phyloP scores from a whole-genome alignment of 2,329 filamentous ascomycete species.

The Nemania sp. region DNA sequence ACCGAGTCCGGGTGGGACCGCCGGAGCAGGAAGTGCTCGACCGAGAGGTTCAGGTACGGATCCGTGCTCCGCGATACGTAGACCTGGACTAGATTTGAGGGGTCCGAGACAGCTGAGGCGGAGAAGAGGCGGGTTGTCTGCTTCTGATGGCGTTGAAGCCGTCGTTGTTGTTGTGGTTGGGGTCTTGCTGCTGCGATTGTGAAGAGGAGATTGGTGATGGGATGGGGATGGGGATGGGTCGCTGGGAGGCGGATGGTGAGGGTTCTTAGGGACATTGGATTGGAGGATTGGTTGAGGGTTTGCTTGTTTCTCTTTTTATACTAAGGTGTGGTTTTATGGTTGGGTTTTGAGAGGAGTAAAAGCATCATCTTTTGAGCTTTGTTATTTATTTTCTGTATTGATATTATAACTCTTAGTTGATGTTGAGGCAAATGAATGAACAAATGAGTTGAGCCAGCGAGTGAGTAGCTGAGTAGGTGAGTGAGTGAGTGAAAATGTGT shows the following conservation, averaged over 20 bases:
- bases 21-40: constrained; percentile 88
- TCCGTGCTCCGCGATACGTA: constrained; percentile 72
- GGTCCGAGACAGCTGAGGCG: constrained; percentile 46
- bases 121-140: constrained; percentile 39
- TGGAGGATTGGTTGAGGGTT: constrained; percentile 4
- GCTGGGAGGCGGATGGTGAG: constrained; percentile 24
- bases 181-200: constrained; percentile 1
- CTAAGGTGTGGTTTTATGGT: too few relatives aligned
- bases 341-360: not conserved
- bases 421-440: not conserved
- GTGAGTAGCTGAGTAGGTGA: constrained; percentile 17
- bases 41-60: constrained; percentile 88
- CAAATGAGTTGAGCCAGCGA: not conserved
- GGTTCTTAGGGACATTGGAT: constrained; percentile 25
- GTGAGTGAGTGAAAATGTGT: too few relatives aligned
- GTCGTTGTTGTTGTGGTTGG: too few relatives aligned
- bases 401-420: too few relatives aligned
- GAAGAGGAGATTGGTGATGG: not conserved
- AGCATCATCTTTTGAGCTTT: not conserved
- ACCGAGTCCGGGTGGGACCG: constrained; percentile 72
- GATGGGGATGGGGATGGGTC: constrained; percentile 8
- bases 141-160: too few relatives aligned
- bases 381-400: not conserved
- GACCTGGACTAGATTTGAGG: constrained; percentile 63
- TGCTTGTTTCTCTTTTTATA: too few relatives aligned